Conservation (phyloP, 805 yeast genomes). For the Nakazawaea populi region DNA sequence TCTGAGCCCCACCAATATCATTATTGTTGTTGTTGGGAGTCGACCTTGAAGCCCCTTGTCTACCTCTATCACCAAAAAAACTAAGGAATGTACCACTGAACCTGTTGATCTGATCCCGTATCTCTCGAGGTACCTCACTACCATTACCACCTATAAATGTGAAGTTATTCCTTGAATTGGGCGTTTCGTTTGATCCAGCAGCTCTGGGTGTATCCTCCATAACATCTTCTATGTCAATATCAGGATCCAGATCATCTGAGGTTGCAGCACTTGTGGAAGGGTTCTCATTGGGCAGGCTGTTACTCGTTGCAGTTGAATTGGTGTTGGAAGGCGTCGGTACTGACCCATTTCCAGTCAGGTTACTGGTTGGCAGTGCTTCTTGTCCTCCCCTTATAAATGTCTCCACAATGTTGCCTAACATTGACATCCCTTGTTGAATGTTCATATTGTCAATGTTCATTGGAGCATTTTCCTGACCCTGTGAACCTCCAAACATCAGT, state of each 20-base stretch:
- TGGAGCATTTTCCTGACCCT: background rate
- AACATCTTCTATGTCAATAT: slow-evolving; percentile 6
- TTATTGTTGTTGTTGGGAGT: no score
- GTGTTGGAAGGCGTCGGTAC: background rate
- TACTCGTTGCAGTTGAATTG: background rate
- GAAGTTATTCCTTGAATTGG: no score
- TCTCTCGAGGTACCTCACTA: background rate
- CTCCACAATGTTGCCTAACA: background rate
- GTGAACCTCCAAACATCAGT: background rate
- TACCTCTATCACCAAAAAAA: background rate
- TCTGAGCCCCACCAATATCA: background rate
- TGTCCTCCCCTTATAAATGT: background rate
- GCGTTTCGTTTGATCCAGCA: background rate
- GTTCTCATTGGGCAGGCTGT: background rate
- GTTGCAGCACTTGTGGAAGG: background rate
- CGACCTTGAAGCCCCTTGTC: background rate
- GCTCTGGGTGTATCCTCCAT: background rate
- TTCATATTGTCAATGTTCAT: background rate
- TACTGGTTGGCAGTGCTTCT: background rate
- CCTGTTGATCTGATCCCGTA: background rate
- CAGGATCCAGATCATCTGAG: background rate
- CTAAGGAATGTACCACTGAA: background rate
- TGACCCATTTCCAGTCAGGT: background rate
- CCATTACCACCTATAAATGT: background rate
- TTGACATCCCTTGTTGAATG: background rate